phyloP scores from a whole-genome alignment of 2,329 filamentous ascomycete genomes.

The Diplocarpon rosae region DNA sequence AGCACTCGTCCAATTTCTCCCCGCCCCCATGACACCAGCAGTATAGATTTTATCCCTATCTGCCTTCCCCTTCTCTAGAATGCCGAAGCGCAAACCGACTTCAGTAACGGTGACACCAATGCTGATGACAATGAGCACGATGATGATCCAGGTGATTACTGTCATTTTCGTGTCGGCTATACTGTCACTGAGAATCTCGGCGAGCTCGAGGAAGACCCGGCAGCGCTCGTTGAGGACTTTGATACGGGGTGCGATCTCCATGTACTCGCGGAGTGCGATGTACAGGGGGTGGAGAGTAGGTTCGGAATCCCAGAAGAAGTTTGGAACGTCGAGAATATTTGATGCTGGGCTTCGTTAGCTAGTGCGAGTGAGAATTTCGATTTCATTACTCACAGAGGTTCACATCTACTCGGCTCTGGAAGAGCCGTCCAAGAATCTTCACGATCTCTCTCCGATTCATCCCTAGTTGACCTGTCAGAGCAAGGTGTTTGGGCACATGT shows the following conservation, averaged over 20 bases:
- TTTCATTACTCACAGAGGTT: constrained; percentile 68
- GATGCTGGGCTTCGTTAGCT: constrained; percentile 47
- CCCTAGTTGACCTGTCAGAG: constrained; percentile 78
- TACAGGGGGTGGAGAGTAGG: constrained; percentile 92
- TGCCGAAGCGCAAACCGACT: constrained; percentile 74
- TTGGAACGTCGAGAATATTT: constrained; percentile 90
- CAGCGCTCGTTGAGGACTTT: constrained; percentile 96
- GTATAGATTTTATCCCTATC: constrained; percentile 1
- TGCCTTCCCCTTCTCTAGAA: constrained; percentile 39
- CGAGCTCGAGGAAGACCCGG: constrained; percentile 89
- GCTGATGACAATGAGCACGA: constrained; percentile 80
- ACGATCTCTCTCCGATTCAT: constrained; percentile 91
- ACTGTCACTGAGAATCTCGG: constrained; percentile 85
- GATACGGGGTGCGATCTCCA: constrained; percentile 93
- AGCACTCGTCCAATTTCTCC: constrained; percentile 20
- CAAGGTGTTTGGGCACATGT: constrained; percentile 79
- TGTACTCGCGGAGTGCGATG: constrained; percentile 86
- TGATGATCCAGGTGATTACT: constrained; percentile 94
- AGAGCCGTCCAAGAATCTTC: constrained; percentile 78
- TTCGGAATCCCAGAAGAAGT: constrained; percentile 98
- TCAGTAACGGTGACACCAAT: constrained; percentile 88
- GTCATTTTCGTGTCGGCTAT: constrained; percentile 95
- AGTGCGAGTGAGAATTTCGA: not conserved
- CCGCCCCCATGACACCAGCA: not conserved
- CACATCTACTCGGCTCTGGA: constrained; percentile 90